Evolutionary conservation across 441 rosid genomes (phyloP).

Genomic region (Corymbia calophylla): DNA sequence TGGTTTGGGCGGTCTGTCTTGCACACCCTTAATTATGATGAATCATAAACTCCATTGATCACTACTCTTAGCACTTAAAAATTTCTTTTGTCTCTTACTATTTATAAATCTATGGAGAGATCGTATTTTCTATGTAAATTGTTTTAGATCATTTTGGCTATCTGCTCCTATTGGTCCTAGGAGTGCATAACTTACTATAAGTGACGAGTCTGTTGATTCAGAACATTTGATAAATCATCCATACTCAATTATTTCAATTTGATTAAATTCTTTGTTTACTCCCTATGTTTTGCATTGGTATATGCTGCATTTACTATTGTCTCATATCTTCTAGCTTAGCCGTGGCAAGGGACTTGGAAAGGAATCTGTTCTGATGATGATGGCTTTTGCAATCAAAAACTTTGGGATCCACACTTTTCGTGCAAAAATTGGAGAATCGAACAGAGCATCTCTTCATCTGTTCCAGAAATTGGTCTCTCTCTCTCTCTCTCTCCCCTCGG

Average conservation of each 20-base stretch:
- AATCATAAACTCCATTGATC: neutral
- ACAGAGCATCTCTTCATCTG: conserved; percentile 58
- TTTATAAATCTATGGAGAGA: neutral
- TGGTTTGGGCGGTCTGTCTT: too few species aligned
- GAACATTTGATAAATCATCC: neutral
- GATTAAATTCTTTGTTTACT: neutral
- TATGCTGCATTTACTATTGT: conserved; percentile 3
- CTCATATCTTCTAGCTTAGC: conserved; percentile 53
- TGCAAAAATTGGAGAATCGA: conserved; percentile 82
- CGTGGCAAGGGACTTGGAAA: conserved; percentile 90
- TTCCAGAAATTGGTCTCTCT: conserved; percentile 67
- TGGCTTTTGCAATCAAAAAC: conserved; percentile 63
- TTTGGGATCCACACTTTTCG: conserved; percentile 56
- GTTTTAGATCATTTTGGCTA: neutral
- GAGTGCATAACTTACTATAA: neutral
- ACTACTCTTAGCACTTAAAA: neutral
- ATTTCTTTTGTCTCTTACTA: neutral
- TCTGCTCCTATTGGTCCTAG: neutral
- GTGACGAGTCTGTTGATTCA: neutral
- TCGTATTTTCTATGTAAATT: neutral
- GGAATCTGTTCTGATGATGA: conserved; percentile 82
- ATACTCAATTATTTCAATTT: neutral
- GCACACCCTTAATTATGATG: neutral
- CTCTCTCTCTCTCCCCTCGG: conserved; percentile 2
- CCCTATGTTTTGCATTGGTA: neutral